Evolutionary conservation across 2,329 filamentous ascomycete species (phyloP).

Genomic region (Hymenoscyphus occultus): DNA sequence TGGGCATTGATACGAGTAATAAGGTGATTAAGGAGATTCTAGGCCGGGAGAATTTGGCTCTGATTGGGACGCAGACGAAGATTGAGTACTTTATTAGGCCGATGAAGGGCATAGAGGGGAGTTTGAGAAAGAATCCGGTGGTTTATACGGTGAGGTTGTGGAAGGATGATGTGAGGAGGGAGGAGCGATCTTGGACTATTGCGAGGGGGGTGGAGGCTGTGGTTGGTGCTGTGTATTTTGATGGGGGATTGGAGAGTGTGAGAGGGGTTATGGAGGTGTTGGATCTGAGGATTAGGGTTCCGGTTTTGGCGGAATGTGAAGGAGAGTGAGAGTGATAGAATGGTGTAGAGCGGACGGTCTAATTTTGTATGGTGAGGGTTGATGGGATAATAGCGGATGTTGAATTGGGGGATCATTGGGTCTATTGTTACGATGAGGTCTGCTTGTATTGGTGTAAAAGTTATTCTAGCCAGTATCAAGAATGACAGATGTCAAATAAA

Average conservation of each 20-base stretch:
- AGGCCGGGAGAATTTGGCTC: not conserved
- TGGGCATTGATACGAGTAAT: not conserved
- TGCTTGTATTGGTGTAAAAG: too few species aligned
- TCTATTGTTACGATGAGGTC: too few species aligned
- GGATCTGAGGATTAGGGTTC: slow-evolving; percentile 14
- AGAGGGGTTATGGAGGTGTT: slow-evolving; percentile 22
- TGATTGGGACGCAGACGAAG: not conserved
- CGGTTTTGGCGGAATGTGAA: not conserved
- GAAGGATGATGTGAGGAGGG: slow-evolving; percentile 20
- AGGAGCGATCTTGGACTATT: slow-evolving; percentile 17
- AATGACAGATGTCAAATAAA: too few species aligned
- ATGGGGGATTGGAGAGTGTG: slow-evolving; percentile 25
- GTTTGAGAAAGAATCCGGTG: slow-evolving; percentile 15
- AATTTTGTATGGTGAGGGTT: too few species aligned
- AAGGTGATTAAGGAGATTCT: not conserved
- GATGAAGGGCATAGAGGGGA: not conserved
- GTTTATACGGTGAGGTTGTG: slow-evolving; percentile 2
- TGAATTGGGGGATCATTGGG: too few species aligned
- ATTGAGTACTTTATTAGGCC: not conserved
- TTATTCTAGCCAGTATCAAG: too few species aligned
- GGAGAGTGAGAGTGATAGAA: not conserved
- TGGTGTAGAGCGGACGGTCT: too few species aligned
- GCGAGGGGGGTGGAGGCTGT: slow-evolving; percentile 26
- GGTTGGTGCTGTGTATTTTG: slow-evolving; percentile 28
- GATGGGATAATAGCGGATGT: too few species aligned